These are phyloP conservation scores for Verticillium nonalfalfae DNA, from an alignment of 2,329 filamentous ascomycete species.

Conservation along the genomic window DNA sequence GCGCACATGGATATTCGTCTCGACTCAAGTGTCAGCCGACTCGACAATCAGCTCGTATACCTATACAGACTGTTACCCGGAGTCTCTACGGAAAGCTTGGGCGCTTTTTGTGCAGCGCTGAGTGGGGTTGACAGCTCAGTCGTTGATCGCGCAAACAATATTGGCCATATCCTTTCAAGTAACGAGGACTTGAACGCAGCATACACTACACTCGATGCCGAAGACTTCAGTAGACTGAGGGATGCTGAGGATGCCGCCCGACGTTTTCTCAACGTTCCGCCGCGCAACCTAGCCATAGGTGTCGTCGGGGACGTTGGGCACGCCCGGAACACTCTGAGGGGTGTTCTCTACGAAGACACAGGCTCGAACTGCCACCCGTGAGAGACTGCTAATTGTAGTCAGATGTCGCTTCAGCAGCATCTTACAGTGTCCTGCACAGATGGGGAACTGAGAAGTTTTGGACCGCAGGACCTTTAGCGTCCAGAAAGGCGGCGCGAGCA, in stretches of 20 bases:
- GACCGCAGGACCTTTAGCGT: no score
- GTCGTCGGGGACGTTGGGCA: not conserved
- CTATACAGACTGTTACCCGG: constrained; percentile 67
- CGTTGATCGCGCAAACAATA: constrained; percentile 67
- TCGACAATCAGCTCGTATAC: constrained; percentile 62
- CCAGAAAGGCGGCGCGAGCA: no score
- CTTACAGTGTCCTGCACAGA: no score
- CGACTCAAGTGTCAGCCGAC: constrained; percentile 40
- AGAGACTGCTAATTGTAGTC: no score
- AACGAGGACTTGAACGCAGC: constrained; percentile 72
- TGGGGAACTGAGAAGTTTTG: no score
- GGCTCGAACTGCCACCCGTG: no score
- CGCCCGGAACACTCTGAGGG: not conserved
- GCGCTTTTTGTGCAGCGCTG: constrained; percentile 75
- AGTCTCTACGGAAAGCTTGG: constrained; percentile 74
- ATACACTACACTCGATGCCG: constrained; percentile 60
- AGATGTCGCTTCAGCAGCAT: no score
- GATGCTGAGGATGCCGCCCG: constrained; percentile 58
- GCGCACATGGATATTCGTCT: constrained; percentile 68
- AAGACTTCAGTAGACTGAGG: constrained; percentile 61
- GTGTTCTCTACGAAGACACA: not conserved
- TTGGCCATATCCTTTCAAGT: constrained; percentile 60
- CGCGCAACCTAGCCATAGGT: not conserved
- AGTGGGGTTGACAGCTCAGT: constrained; percentile 74
- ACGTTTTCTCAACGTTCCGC: constrained; percentile 36